These are phyloP conservation scores for Viola odorata DNA, from an alignment of 345 rosid genomes.

Conservation along the genomic window DNA sequence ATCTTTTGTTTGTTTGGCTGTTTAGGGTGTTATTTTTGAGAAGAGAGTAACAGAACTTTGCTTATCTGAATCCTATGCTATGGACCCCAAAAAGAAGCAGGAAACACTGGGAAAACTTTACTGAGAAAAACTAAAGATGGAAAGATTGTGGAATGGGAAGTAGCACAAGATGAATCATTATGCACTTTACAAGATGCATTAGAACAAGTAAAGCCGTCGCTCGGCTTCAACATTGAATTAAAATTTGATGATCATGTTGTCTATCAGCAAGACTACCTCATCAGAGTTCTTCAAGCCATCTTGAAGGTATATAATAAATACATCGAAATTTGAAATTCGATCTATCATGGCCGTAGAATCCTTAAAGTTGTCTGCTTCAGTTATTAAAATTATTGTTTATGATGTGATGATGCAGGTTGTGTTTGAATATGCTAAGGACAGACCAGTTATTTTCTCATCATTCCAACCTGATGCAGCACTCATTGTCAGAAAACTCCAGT, in stretches of 20 bases:
- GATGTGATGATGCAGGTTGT: slow-evolving; percentile 43
- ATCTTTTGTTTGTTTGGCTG: neutral
- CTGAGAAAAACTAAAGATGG: slow-evolving; percentile 76
- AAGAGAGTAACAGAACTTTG: slow-evolving; percentile 67
- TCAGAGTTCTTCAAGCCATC: slow-evolving; percentile 51
- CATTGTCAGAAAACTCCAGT: slow-evolving; percentile 63
- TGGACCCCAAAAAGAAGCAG: slow-evolving; percentile 63
- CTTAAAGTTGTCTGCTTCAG: neutral
- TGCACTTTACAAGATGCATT: slow-evolving; percentile 84
- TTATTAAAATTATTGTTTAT: neutral
- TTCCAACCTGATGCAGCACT: slow-evolving; percentile 92
- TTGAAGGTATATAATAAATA: slow-evolving; percentile 35
- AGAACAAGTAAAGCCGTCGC: slow-evolving; percentile 52
- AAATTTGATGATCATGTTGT: slow-evolving; percentile 81
- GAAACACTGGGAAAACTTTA: slow-evolving; percentile 44
- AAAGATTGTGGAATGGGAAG: slow-evolving; percentile 57
- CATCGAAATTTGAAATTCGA: neutral
- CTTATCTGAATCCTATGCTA: slow-evolving; percentile 59
- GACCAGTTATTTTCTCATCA: slow-evolving; percentile 77
- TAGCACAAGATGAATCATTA: slow-evolving; percentile 58
- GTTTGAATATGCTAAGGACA: slow-evolving; percentile 41
- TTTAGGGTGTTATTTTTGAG: slow-evolving; percentile 69
- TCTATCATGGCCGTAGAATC: neutral
- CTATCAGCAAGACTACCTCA: slow-evolving; percentile 53
- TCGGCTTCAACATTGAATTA: slow-evolving; percentile 88